These are phyloP conservation scores for Singerocomus inundabilis DNA, from an alignment of 1,284 basidiomycete genomes.

Conservation along the genomic window DNA sequence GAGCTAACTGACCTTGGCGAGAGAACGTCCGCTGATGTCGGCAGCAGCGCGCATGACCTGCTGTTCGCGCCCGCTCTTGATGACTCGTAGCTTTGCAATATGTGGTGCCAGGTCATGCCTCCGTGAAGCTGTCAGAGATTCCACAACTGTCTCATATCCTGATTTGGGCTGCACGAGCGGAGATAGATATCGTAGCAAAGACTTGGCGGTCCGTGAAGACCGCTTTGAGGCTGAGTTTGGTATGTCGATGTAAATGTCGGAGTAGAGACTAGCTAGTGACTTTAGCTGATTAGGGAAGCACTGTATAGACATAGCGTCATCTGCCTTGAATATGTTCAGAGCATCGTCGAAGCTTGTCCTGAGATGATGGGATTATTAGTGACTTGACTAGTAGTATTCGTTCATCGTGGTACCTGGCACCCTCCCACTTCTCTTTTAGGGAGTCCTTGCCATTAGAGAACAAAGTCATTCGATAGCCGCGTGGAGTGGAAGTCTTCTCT, in stretches of 20 bases:
- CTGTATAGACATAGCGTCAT: slow-evolving; percentile 63
- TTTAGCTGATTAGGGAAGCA: slow-evolving; percentile 53
- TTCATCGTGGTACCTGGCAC: slow-evolving; percentile 54
- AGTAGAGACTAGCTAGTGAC: slow-evolving; percentile 37
- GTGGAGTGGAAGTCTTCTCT: slow-evolving; percentile 65
- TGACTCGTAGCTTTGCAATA: slow-evolving; percentile 58
- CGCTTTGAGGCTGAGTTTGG: slow-evolving; percentile 29
- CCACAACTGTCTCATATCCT: slow-evolving; percentile 53
- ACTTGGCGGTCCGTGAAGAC: slow-evolving; percentile 41
- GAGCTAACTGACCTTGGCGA: slow-evolving; percentile 59
- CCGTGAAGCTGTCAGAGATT: slow-evolving; percentile 47
- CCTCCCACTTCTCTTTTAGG: slow-evolving; percentile 90
- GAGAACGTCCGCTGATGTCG: slow-evolving; percentile 72
- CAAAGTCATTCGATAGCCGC: slow-evolving; percentile 87
- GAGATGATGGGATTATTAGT: slow-evolving; percentile 4
- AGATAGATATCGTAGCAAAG: slow-evolving; percentile 50
- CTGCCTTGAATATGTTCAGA: slow-evolving; percentile 67
- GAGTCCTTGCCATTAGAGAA: slow-evolving; percentile 82
- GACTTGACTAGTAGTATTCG: background rate
- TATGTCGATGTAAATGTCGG: slow-evolving; percentile 43
- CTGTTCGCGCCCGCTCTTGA: slow-evolving; percentile 74
- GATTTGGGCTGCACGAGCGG: slow-evolving; percentile 35
- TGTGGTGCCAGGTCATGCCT: slow-evolving; percentile 56
- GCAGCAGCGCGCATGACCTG: slow-evolving; percentile 71
- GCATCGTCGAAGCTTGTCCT: slow-evolving; percentile 65